Evolutionary conservation across 371 early-diverging fungal genomes (phyloP), one percentile per base, ranked within the genome.

Genomic region (Entomophthora muscae): DNA sequence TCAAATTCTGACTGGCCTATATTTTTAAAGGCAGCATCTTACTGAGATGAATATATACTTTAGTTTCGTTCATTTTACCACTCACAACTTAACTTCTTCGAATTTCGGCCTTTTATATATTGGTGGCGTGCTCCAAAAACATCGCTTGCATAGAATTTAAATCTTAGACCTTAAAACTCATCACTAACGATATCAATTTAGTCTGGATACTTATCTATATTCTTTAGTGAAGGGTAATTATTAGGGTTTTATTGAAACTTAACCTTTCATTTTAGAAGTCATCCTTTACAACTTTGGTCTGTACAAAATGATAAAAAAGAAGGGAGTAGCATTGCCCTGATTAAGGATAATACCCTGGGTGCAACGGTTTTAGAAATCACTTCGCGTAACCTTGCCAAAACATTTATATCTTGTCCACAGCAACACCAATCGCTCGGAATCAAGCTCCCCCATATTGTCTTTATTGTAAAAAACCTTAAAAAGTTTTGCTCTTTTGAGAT

Each of bases 401-500:
- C 91, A 24, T 94, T 82, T 68, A 91, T 95, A 67, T 86, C 85
- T 0, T 92, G 91, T 65, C 96, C 95, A 2, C 75, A 79, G 55
- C 73, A 75, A 17, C 76, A 85, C 52, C 73, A 83, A n/a, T 85
- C 90, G 0, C 79, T 96, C 1, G 95, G 93, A 3, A 91, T 95
- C 72, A 93, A 90, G 69, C 76, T 95, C 23, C 96, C 94, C 0
- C 88, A 83, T 68, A 71, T 93, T 42, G 85, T 92, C 1, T 78
- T 96, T 68, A 70, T 91, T 53, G 79, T 91, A 30, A 93, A 93
- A 71, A 91, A 91, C 67, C 66, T 90, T 52, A 82, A 88, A 65
- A 85, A 85, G 69, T 91, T 88, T 68, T 90, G 93, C 69, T 89
- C 91, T 13, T 90, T 95, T 67, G 96, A 96, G 67, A 84, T 94